Percentiles rank a stretch among this genome's conserved stretches.
phyloP scores from a whole-genome alignment of 2,329 filamentous ascomycete genomes.

The Incumbomyces lentus region DNA sequence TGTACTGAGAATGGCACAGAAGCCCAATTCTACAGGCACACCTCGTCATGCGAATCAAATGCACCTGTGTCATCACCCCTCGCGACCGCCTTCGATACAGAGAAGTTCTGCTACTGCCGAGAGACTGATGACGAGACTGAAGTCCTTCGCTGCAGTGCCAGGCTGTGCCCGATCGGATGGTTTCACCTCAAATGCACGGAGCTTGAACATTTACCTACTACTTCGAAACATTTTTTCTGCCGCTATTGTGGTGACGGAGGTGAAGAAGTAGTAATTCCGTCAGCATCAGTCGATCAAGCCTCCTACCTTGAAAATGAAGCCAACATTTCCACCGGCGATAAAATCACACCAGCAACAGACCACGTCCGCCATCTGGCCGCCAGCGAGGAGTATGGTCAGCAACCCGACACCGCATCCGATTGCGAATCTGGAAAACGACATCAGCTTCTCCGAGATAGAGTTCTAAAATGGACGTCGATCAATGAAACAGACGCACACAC shows the following conservation, averaged over 20 bases:
- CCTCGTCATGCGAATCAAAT: not conserved
- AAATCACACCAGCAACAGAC: not conserved
- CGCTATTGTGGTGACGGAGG: conserved; percentile 8
- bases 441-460: too few relatives aligned
- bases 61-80: not conserved
- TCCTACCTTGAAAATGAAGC: not conserved
- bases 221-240: conserved; percentile 9
- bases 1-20: not conserved
- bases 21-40: not conserved
- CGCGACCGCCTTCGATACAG: not conserved
- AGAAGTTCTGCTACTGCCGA: conserved; percentile 10
- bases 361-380: not conserved
- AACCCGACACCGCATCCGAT: not conserved
- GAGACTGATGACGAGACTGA: conserved; percentile 4
- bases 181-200: conserved; percentile 13
- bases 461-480: too few relatives aligned
- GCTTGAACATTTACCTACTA: conserved; percentile 9
- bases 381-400: not conserved
- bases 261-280: not conserved
- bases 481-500: too few relatives aligned
- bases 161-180: conserved; percentile 11
- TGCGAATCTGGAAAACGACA: too few relatives aligned
- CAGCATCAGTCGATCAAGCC: not conserved
- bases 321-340: not conserved
- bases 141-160: conserved; percentile 12